Percentiles rank a stretch among this genome's conserved stretches.
These are phyloP conservation scores for Colletotrichum melonis DNA, from an alignment of 2,329 filamentous ascomycete species.

Conservation along the genomic window DNA sequence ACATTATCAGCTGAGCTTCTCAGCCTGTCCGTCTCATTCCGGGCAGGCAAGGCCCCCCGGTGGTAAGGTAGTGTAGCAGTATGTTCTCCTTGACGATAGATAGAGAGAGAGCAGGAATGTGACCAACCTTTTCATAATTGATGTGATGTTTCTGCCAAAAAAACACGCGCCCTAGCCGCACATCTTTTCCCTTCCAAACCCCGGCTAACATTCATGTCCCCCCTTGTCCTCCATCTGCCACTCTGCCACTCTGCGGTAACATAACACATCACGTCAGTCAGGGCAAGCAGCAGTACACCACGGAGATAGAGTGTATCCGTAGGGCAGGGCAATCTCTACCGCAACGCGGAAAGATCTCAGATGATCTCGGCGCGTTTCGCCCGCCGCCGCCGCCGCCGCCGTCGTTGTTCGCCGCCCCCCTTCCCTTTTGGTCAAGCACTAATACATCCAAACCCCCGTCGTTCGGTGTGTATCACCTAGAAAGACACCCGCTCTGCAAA, in stretches of 20 bases:
- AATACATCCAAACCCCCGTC: neutral
- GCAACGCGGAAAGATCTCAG: conserved; percentile 13
- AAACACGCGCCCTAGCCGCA: conserved; percentile 13
- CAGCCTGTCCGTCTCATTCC: neutral
- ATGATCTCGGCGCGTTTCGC: conserved; percentile 3
- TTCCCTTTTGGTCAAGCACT: neutral
- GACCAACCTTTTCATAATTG: neutral
- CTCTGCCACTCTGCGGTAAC: neutral
- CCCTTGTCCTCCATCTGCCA: neutral
- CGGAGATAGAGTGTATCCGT: neutral
- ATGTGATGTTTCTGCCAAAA: neutral
- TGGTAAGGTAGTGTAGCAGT: neutral
- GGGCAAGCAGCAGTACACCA: too few relatives aligned
- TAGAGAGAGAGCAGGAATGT: neutral
- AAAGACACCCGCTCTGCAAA: neutral
- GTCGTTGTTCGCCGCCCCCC: neutral
- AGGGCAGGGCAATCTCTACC: neutral
- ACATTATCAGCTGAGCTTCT: neutral
- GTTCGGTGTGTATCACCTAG: conserved; percentile 19
- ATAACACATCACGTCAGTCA: too few relatives aligned
- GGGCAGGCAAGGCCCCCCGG: too few relatives aligned
- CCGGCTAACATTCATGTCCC: neutral
- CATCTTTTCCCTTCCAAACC: neutral
- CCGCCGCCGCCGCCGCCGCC: neutral
- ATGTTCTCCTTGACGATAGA: neutral